Base-by-base conservation (phyloP, 768 basidiomycete genomes). In the Lentinula edodes region DNA sequence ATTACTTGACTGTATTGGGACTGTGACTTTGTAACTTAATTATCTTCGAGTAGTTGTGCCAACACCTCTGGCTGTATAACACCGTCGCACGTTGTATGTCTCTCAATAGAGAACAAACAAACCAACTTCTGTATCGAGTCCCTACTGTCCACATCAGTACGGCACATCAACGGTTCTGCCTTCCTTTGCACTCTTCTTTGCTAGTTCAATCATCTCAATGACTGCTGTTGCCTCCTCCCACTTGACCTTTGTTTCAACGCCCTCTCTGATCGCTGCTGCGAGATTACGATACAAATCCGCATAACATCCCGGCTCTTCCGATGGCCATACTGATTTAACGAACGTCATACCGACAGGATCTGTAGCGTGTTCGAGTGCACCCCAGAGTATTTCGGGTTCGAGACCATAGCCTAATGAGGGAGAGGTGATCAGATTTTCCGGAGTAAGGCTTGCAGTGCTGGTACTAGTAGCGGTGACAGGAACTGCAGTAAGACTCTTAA, bases 121-220 rank as follows among this genome's bases (percentile, higher is more conserved):
- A 45, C n/a, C 6, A 15, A 45, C 6, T 15, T 12, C 15, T 45
- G n/a, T 16, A 15, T 45, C n/a, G 15, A 16, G 6, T 46, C 0
- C 8, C 23, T n/a, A 12, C 18, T 6, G 12, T 9, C 18, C 20
- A 16, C 23, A 48, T 48, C 8, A 48, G 52, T 60, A 42, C 18
- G 74, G 72, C 43, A 80, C 75, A 18, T 61, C 57, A 20, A 81
- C 60, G 1, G 77, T 80, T 36, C 63, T 64, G 15, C 86, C 86
- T 68, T 89, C 85, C 64, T 73, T 79, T 13, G 88, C 82, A 65
- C 89, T 89, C 72, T 81, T 72, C 68, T 84, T 77, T 7, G 88
- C 90, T 9, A 90, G 76, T 72, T 93, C 90, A 66, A 93, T 84
- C 69, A 95, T 79, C 74, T 89, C 83, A 64, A 95, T 84, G 8